phyloP scores from a whole-genome alignment of 345 rosid species.

The Iberis pinnata region DNA sequence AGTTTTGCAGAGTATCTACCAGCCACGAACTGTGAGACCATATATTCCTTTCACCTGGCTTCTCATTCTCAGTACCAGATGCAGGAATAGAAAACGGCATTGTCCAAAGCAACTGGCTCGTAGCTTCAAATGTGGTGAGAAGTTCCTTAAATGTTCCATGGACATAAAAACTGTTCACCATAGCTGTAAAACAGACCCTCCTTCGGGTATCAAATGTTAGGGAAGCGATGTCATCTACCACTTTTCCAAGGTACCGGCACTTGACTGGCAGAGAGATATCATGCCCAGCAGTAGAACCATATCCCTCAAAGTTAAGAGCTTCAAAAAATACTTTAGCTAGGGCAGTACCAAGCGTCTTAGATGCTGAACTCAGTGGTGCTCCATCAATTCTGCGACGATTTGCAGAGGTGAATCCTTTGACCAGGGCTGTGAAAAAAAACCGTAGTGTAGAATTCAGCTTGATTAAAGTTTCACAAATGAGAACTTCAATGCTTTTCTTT shows the following conservation, averaged over 20 bases:
- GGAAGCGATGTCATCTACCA: constrained; percentile 76
- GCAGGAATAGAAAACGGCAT: constrained; percentile 50
- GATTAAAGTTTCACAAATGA: constrained; percentile 59
- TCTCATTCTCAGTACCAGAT: constrained; percentile 51
- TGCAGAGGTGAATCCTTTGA: constrained; percentile 81
- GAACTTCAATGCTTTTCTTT: constrained; percentile 71
- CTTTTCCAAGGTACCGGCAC: constrained; percentile 87
- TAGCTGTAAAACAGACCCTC: constrained; percentile 70
- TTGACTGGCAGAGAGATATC: constrained; percentile 61
- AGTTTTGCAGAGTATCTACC: constrained; percentile 74
- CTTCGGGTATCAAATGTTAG: constrained; percentile 77
- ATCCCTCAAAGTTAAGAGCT: constrained; percentile 74
- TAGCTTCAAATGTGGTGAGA: constrained; percentile 90
- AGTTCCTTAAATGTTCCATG: constrained; percentile 87
- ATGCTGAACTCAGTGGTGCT: constrained; percentile 62
- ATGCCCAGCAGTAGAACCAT: constrained; percentile 53
- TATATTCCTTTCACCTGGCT: constrained; percentile 60
- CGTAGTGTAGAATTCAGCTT: constrained; percentile 66
- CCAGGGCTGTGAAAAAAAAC: constrained; percentile 73
- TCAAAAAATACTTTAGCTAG: constrained; percentile 75
- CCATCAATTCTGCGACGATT: constrained; percentile 88
- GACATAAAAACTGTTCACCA: constrained; percentile 88
- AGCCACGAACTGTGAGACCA: constrained; percentile 62
- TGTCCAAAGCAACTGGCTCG: constrained; percentile 85
- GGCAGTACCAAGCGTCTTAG: constrained; percentile 78